Conservation (phyloP, 805 yeast genomes). For the Sugiyamaella qingdaonensis region DNA sequence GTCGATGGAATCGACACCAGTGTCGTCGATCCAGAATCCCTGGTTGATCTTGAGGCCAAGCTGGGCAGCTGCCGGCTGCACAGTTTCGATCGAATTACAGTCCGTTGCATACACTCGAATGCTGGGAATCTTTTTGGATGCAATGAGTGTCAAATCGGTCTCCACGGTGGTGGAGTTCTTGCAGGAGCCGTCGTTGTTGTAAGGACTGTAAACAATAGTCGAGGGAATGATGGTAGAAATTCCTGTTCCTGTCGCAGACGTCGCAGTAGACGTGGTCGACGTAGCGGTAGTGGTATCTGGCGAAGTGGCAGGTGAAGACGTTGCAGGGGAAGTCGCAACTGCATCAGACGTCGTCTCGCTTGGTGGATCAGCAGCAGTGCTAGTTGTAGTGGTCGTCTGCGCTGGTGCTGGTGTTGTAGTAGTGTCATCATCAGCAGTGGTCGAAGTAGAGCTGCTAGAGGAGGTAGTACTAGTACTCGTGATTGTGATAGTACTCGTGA, state of each 20-base stretch:
- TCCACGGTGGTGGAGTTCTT: constrained; percentile 52
- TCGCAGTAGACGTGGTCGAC: constrained; percentile 21
- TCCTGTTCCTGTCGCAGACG: constrained; percentile 4
- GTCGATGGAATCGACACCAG: constrained; percentile 70
- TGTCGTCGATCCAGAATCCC: constrained; percentile 73
- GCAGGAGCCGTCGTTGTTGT: constrained; percentile 62
- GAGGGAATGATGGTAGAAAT: constrained; percentile 26
- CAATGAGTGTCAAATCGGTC: constrained; percentile 56
- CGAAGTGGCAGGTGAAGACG: constrained; percentile 25
- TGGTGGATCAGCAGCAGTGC: constrained; percentile 9
- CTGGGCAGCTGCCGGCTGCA: constrained; percentile 53
- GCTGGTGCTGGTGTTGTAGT: constrained; percentile 35
- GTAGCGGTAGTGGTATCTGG: constrained; percentile 29
- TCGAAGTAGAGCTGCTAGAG: constrained; percentile 20
- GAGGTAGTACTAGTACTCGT: background rate
- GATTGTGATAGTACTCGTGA: constrained; percentile 19
- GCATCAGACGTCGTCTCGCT: constrained; percentile 28
- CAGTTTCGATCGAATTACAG: constrained; percentile 63
- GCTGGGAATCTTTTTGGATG: constrained; percentile 55
- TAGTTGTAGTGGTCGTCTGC: constrained; percentile 4
- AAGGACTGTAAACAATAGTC: constrained; percentile 50
- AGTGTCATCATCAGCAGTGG: constrained; percentile 23
- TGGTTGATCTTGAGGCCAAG: constrained; percentile 74
- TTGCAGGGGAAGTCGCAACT: constrained; percentile 24
- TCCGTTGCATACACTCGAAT: constrained; percentile 85